Base-by-base conservation (phyloP, 208 protist genomes). In the Leishmania gerbilli region DNA sequence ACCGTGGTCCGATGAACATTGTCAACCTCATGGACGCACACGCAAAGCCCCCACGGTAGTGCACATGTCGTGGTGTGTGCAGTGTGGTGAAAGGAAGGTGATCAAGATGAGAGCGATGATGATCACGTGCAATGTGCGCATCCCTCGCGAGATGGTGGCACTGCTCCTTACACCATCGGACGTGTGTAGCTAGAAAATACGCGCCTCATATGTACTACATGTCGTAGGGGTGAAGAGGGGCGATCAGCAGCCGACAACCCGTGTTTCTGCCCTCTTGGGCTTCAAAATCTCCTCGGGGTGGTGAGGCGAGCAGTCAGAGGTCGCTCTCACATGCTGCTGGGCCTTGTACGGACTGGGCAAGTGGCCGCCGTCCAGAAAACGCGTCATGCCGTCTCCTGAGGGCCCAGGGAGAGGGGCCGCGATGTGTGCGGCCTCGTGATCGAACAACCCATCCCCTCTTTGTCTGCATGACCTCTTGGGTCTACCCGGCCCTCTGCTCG, bases 1-100 rank as follows among this genome's bases (percentile, higher is more conserved):
- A 86, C 51, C 82, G 82, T 27, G 82, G 71, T 21, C 69, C 82
- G 62, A 77, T 86, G 64, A 87, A 79, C 51, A 47, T 77, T 31
- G 76, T 86, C 45, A 84, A 85, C 42, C 58, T 74, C 55, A 56
- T 84, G 62, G 77, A 87, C 56, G 74, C 79, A 1, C 34, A 83
- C 15, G 69, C 82, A 7, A 68, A 64, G 68, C 82, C 82, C 21
- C 82, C 79, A 24, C 84, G 80, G 74, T 84, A 79, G 40, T 21
- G 69, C 68, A 49, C 69, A 31, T 47, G 21, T 51, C 13, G 11
- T 27, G 45, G 19, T 24, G 47, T 42, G 65, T n/a, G 65, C n/a
- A 27, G 27, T 80, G 24, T 9, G 24, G 55, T 58, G 24, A 58
- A 19, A 24, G n/a, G 37, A 24, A 45, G 9, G n/a, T 1, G 7